These are phyloP conservation scores for Claviceps sp. DNA, from an alignment of 2,329 filamentous ascomycete genomes.

Conservation along the genomic window DNA sequence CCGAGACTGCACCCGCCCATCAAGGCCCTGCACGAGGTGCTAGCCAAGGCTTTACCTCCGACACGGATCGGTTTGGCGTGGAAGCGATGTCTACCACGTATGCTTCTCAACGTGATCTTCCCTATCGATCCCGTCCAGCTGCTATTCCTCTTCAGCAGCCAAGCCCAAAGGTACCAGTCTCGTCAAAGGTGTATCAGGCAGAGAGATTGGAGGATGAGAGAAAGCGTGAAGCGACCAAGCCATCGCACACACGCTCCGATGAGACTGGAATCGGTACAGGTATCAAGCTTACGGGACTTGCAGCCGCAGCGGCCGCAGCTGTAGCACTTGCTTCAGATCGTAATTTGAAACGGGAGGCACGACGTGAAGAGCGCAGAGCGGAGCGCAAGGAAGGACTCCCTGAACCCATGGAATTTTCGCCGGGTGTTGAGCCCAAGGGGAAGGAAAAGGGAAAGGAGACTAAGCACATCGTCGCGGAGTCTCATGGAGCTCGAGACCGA, in stretches of 20 bases:
- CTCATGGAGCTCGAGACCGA: slow-evolving; percentile 5
- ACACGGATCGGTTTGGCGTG: slow-evolving; percentile 49
- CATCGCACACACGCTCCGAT: slow-evolving; percentile 19
- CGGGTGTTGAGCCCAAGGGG: not conserved
- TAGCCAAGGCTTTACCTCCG: slow-evolving; percentile 52
- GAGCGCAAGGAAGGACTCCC: slow-evolving; percentile 12
- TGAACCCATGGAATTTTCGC: slow-evolving; percentile 1
- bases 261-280: slow-evolving; percentile 28
- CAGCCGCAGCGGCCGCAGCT: slow-evolving; percentile 35
- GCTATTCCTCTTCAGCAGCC: slow-evolving; percentile 71
- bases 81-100: slow-evolving; percentile 35
- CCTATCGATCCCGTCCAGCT: slow-evolving; percentile 35
- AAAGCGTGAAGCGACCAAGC: slow-evolving; percentile 18
- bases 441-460: not conserved
- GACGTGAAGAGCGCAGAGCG: slow-evolving; percentile 11
- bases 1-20: slow-evolving; percentile 10
- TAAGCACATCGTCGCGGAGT: slow-evolving; percentile 7
- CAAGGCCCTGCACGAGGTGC: slow-evolving; percentile 42
- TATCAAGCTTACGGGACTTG: slow-evolving; percentile 31
- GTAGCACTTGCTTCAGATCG: slow-evolving; percentile 16
- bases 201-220: slow-evolving; percentile 24
- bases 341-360: slow-evolving; percentile 8
- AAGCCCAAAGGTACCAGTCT: slow-evolving; percentile 62
- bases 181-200: slow-evolving; percentile 51
- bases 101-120: slow-evolving; percentile 24